Conservation (phyloP, 805 yeast genomes). For the Groenewaldozyma salmanticensis region DNA sequence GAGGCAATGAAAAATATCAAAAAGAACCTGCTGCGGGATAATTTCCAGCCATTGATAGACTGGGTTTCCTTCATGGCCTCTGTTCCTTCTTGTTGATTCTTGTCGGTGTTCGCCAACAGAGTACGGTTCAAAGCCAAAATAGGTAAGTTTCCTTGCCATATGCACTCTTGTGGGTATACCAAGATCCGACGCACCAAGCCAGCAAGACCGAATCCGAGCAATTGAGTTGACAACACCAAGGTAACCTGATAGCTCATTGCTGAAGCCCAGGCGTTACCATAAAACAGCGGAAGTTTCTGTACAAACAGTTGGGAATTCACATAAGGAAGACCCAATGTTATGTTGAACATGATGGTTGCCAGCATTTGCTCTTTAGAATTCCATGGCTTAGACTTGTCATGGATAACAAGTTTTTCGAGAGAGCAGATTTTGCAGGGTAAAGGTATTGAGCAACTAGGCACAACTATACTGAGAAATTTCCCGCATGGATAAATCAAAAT, state of each 20-base stretch:
- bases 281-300: conserved; percentile 15
- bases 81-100: not conserved
- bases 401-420: conserved; percentile 19
- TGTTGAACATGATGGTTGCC: conserved; percentile 29
- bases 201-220: conserved; percentile 44
- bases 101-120: conserved; percentile 22
- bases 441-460: conserved; percentile 39
- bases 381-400: conserved; percentile 47
- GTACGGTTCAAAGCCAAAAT: conserved; percentile 45
- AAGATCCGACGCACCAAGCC: conserved; percentile 45
- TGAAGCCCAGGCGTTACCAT: conserved; percentile 20
- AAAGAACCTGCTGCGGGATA: conserved; percentile 44
- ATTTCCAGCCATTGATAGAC: conserved; percentile 44
- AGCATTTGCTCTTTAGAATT: conserved; percentile 54
- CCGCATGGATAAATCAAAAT: conserved; percentile 45
- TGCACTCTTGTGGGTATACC: conserved; percentile 35
- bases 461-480: conserved; percentile 27
- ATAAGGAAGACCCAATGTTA: conserved; percentile 3
- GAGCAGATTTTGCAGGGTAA: conserved; percentile 32
- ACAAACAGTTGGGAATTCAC: conserved; percentile 14
- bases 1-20: conserved; percentile 31
- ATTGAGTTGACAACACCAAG: conserved; percentile 39
- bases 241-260: conserved; percentile 36
- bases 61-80: not conserved
- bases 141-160: conserved; percentile 49